A percentile compares a stretch with the other conserved stretches of the same genome.
Evolutionary conservation across 2,329 filamentous ascomycete species (phyloP).

Genomic region (Alternaria ventricosa): DNA sequence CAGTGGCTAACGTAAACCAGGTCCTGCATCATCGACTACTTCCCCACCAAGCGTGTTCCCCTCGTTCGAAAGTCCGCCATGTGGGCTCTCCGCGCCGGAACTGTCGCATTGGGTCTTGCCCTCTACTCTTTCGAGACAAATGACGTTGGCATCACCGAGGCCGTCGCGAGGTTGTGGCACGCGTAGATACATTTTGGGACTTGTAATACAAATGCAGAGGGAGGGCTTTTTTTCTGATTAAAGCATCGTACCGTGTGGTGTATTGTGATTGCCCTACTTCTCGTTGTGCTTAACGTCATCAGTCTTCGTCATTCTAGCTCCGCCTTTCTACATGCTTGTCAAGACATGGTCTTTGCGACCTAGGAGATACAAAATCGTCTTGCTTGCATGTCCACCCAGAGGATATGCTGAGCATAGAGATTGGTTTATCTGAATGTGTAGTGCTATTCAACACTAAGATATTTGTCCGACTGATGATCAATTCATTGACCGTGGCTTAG

Average conservation of each 20-base stretch:
- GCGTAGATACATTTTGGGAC: constrained; percentile 59
- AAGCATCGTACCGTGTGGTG: not conserved
- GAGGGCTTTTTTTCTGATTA: not conserved
- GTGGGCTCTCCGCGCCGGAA: constrained; percentile 81
- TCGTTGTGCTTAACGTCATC: not conserved
- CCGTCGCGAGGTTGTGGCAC: constrained; percentile 86
- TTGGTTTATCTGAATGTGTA: not conserved
- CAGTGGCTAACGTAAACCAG: constrained; percentile 45
- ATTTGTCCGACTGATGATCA: not conserved
- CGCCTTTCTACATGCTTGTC: not conserved
- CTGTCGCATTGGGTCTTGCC: constrained; percentile 81
- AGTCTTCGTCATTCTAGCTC: not conserved
- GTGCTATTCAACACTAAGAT: not conserved
- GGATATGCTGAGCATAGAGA: not conserved
- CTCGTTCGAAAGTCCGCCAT: constrained; percentile 69
- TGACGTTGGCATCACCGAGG: constrained; percentile 92
- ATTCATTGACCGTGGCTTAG: not conserved
- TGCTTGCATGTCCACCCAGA: not conserved
- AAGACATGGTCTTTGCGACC: not conserved
- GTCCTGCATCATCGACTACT: constrained; percentile 85
- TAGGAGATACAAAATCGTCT: not conserved
- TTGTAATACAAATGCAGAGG: constrained; percentile 10
- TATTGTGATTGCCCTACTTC: not conserved
- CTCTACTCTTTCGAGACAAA: constrained; percentile 99
- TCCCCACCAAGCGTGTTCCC: constrained; percentile 75